phyloP scores from a whole-genome alignment of 2,329 filamentous ascomycete species.

The Blastomyces parvus region DNA sequence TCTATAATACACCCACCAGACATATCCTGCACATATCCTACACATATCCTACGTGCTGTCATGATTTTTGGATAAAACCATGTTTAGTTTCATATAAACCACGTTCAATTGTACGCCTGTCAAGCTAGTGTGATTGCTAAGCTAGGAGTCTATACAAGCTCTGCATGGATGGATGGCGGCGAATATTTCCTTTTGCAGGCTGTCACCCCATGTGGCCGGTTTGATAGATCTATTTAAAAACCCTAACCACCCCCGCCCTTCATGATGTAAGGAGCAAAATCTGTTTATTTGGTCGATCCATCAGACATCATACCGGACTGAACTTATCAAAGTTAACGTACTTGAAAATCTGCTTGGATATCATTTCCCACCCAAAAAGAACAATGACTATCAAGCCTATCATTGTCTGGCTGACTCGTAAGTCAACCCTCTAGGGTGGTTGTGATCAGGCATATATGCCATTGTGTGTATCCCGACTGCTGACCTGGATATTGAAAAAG shows the following conservation, averaged over 20 bases:
- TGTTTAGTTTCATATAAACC: too few species aligned
- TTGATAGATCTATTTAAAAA: constrained; percentile 5
- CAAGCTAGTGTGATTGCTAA: too few species aligned
- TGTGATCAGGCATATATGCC: not conserved
- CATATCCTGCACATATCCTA: too few species aligned
- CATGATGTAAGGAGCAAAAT: not conserved
- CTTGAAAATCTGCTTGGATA: not conserved
- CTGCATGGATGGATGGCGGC: too few species aligned
- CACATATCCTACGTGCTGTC: too few species aligned
- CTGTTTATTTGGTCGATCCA: not conserved
- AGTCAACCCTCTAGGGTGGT: not conserved
- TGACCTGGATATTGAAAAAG: not conserved
- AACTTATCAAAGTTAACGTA: not conserved
- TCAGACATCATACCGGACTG: not conserved
- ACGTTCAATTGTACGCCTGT: too few species aligned
- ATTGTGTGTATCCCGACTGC: not conserved
- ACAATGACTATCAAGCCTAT: not conserved
- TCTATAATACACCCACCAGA: too few species aligned
- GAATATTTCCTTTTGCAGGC: too few species aligned
- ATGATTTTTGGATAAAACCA: too few species aligned
- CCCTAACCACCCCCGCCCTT: not conserved
- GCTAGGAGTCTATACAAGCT: too few species aligned
- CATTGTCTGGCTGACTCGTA: not conserved
- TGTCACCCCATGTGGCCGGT: too few species aligned
- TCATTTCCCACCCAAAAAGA: not conserved